Evolutionary conservation across 75 land plant genomes (phyloP), one percentile per base, ranked within the genome.

Genomic region (Adiantum capillusveneris): DNA sequence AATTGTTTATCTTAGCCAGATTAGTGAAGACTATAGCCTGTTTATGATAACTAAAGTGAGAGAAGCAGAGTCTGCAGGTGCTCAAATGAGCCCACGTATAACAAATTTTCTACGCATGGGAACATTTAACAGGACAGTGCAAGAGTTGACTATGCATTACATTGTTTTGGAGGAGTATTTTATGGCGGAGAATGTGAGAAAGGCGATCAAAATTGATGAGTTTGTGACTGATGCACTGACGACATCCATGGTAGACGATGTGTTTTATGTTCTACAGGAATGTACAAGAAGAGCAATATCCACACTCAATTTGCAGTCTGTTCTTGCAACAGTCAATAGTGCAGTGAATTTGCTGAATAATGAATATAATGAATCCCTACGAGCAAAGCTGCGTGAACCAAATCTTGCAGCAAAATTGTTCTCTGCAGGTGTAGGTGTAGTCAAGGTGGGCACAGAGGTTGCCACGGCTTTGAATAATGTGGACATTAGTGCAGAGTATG

Each of bases 201-300:
- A 88, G 60, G 97, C 97, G 6, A 87, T 88, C 34, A 84, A 65
- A 50, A 87, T 92, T 25, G 97, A 92, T 57, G 93, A 91, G 75
- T 70, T 64, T 48, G 82, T 76, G 29, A 65, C 76, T 1, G 88
- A 87, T 60, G 83, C 88, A 29, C 67, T 88, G 31, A 92, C 86
- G 1, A 84, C 89, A 5, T 92, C 97, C 7, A 87, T 92, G 88
- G 97, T 88, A 57, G 97, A 92, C 63, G 97, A 92, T 66, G 84
- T 72, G 36, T 92, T 92, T 55, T 92, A 82, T 66, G 84, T 92
- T 19, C 64, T 87, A 46, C 84, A 92, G 66, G 81, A 85, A 37
- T 92, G 97, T 64, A 72, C 89, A 45, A 63, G 93, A 62, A 72
- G 97, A 71, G 84, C 89, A 11, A 76, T 84, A 5, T 88, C 89